Percentiles rank a stretch among this genome's conserved stretches.
These are phyloP conservation scores for Coemansia erecta DNA, from an alignment of 192 early-diverging fungal genomes.

Conservation along the genomic window DNA sequence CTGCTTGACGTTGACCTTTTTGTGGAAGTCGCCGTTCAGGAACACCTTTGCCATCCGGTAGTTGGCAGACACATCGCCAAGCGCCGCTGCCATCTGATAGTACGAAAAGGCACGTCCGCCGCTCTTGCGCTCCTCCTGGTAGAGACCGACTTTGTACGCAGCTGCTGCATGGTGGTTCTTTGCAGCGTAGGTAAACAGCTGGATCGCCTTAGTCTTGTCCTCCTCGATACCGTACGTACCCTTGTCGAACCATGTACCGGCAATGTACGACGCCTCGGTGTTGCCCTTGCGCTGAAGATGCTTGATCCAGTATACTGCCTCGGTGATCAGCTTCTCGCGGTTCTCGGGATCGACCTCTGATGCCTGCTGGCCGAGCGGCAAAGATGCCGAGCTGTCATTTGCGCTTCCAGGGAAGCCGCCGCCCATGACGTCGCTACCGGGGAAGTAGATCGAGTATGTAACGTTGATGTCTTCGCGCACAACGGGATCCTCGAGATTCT, in stretches of 20 bases:
- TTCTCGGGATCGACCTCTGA: slow-evolving; percentile 43
- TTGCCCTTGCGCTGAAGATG: slow-evolving; percentile 65
- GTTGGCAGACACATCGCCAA: slow-evolving; percentile 65
- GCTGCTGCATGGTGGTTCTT: slow-evolving; percentile 66
- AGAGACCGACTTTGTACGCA: slow-evolving; percentile 61
- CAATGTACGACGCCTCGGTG: slow-evolving; percentile 73
- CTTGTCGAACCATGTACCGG: slow-evolving; percentile 67
- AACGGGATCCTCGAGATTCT: slow-evolving; percentile 49
- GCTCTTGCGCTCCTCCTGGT: slow-evolving; percentile 64
- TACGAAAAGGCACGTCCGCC: slow-evolving; percentile 62
- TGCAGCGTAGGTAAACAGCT: slow-evolving; percentile 61
- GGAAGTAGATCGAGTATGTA: slow-evolving; percentile 52
- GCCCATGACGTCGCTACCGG: slow-evolving; percentile 27
- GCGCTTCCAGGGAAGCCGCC: slow-evolving; percentile 23
- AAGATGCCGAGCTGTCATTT: slow-evolving; percentile 36
- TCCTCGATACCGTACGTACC: slow-evolving; percentile 59
- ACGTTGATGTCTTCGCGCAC: slow-evolving; percentile 50
- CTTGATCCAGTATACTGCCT: slow-evolving; percentile 75
- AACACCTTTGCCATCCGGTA: slow-evolving; percentile 77
- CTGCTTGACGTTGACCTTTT: slow-evolving; percentile 67
- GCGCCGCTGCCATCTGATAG: slow-evolving; percentile 67
- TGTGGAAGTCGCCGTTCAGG: slow-evolving; percentile 69
- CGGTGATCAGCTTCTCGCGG: slow-evolving; percentile 54
- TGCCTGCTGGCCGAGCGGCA: slow-evolving; percentile 51
- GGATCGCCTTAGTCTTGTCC: slow-evolving; percentile 66